A percentile compares a stretch with the other conserved stretches of the same genome.
Conservation (phyloP, 805 yeast genomes). For the Saccharomycopsis amapae region DNA sequence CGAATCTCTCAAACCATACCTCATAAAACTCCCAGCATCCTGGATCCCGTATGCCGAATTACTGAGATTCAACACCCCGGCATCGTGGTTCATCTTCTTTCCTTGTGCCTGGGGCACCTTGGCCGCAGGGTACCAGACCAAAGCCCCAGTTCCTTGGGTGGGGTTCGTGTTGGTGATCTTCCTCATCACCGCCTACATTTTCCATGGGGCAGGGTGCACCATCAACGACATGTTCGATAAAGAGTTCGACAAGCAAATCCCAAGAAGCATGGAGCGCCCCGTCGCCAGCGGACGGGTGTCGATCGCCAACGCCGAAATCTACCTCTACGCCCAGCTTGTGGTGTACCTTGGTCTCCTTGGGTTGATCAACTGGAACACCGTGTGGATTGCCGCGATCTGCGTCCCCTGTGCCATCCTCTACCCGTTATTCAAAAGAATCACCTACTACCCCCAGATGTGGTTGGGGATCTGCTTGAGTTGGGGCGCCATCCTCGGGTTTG, state of each 20-base stretch:
- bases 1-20: constrained; percentile 41
- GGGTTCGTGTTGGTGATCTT: constrained; percentile 59
- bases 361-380: constrained; percentile 57
- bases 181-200: constrained; percentile 75
- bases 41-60: constrained; percentile 89
- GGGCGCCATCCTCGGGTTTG: constrained; percentile 92
- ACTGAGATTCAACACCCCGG: constrained; percentile 89
- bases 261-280: constrained; percentile 85
- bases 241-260: constrained; percentile 76
- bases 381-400: constrained; percentile 83
- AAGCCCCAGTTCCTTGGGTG: constrained; percentile 64
- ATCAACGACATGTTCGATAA: constrained; percentile 86
- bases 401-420: constrained; percentile 69
- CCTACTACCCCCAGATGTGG: constrained; percentile 89
- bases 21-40: constrained; percentile 58
- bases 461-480: constrained; percentile 82
- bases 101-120: constrained; percentile 93
- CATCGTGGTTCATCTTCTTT: constrained; percentile 70
- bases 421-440: constrained; percentile 89
- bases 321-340: constrained; percentile 67
- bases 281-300: constrained; percentile 80
- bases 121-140: constrained; percentile 71
- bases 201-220: constrained; percentile 98
- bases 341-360: constrained; percentile 71
- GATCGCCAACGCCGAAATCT: constrained; percentile 58